A percentile compares a stretch with the other conserved stretches of the same genome.
Evolutionary conservation across 2,329 filamentous ascomycete genomes (phyloP).

Genomic region (Epichloe sp.): DNA sequence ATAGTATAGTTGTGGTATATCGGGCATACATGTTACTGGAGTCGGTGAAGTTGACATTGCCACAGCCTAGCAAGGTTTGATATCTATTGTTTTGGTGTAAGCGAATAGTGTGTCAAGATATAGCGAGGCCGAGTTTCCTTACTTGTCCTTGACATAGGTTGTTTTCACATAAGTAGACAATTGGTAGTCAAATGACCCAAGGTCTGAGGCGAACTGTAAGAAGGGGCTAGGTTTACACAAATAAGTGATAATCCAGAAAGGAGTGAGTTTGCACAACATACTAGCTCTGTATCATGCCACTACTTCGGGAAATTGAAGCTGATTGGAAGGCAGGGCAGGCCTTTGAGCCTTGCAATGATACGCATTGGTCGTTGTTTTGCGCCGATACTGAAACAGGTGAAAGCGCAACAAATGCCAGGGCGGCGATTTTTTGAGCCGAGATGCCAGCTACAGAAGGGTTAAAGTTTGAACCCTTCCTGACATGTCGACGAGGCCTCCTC

Average conservation of each 20-base stretch:
- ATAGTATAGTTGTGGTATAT: conserved; percentile 83
- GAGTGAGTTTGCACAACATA: conserved; percentile 27
- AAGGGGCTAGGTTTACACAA: conserved; percentile 52
- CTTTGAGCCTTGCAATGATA: conserved; percentile 58
- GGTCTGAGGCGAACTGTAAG: conserved; percentile 65
- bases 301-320: conserved; percentile 57
- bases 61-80: conserved; percentile 66
- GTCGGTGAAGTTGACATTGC: conserved; percentile 61
- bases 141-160: conserved; percentile 69
- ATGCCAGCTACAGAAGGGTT: neutral
- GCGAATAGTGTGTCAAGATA: neutral
- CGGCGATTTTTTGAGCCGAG: neutral
- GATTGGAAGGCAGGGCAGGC: conserved; percentile 59
- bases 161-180: conserved; percentile 61
- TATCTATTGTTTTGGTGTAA: conserved; percentile 44
- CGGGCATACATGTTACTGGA: conserved; percentile 77
- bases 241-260: neutral
- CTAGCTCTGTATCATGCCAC: conserved; percentile 47
- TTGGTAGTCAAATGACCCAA: conserved; percentile 62
- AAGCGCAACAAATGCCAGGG: conserved; percentile 14
- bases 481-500: neutral
- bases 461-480: neutral
- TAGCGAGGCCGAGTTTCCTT: conserved; percentile 11
- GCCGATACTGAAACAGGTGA: conserved; percentile 20
- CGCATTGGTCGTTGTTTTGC: conserved; percentile 31